Evolutionary conservation across 106 monocot genomes (phyloP).

Genomic region (Agapanthus africanus): DNA sequence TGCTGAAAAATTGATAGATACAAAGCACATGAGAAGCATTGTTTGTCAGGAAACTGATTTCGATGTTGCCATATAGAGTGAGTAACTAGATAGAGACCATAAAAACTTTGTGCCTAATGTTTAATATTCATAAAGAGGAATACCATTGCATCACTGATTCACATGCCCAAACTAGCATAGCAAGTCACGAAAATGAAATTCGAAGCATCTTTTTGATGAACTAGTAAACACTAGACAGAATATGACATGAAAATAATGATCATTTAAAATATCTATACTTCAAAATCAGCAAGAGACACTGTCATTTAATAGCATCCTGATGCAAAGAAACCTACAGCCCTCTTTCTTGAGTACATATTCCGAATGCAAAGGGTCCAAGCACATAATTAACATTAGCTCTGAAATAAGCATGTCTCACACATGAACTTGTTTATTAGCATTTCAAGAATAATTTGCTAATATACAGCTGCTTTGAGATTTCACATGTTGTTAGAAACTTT

Average conservation of each 20-base stretch:
- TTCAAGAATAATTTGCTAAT: background rate
- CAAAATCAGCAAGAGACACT: too few species aligned
- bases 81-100: background rate
- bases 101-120: background rate
- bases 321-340: too few species aligned
- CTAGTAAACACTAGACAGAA: background rate
- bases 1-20: slow-evolving; percentile 34
- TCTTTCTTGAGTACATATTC: too few species aligned
- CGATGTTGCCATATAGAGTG: background rate
- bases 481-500: background rate
- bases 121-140: background rate
- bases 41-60: background rate
- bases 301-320: background rate
- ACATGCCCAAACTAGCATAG: too few species aligned
- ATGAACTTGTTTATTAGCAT: background rate
- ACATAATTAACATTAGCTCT: background rate
- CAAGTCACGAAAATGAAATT: too few species aligned
- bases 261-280: too few species aligned
- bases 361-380: background rate
- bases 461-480: background rate
- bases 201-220: background rate
- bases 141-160: background rate
- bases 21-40: background rate
- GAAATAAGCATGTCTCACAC: too few species aligned
- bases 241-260: background rate